Conservation (phyloP, 305 asterid genomes). For the Fraxinus sp. region DNA sequence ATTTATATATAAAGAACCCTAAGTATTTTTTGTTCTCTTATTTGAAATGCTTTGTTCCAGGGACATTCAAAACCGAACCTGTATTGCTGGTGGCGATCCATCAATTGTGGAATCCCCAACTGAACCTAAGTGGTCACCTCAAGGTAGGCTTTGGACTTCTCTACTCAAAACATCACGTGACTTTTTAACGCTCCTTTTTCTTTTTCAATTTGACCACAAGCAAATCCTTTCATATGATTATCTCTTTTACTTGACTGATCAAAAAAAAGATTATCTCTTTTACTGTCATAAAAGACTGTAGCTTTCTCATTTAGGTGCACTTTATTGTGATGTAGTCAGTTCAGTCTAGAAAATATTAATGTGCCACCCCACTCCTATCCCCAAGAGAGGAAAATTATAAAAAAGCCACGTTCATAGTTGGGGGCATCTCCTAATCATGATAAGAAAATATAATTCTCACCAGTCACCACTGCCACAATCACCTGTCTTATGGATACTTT, state of each 20-base stretch:
- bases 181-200: neutral
- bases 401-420: neutral
- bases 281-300: neutral
- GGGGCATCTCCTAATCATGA: neutral
- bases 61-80: slow-evolving; percentile 55
- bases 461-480: neutral
- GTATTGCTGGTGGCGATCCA: slow-evolving; percentile 90
- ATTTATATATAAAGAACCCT: neutral
- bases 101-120: slow-evolving; percentile 78
- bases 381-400: neutral
- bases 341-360: neutral
- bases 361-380: neutral
- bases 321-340: neutral
- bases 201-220: neutral
- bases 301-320: neutral
- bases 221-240: neutral
- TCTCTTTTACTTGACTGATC: slow-evolving; percentile 1
- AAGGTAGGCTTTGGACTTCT: slow-evolving; percentile 50
- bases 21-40: neutral
- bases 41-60: slow-evolving; percentile 37
- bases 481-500: neutral
- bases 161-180: slow-evolving; percentile 12
- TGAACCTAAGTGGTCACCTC: slow-evolving; percentile 95
- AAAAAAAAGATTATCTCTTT: neutral
- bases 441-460: neutral